Evolutionary conservation across 73 alveolate genomes (phyloP).

Genomic region (Uronychia binucleata): DNA sequence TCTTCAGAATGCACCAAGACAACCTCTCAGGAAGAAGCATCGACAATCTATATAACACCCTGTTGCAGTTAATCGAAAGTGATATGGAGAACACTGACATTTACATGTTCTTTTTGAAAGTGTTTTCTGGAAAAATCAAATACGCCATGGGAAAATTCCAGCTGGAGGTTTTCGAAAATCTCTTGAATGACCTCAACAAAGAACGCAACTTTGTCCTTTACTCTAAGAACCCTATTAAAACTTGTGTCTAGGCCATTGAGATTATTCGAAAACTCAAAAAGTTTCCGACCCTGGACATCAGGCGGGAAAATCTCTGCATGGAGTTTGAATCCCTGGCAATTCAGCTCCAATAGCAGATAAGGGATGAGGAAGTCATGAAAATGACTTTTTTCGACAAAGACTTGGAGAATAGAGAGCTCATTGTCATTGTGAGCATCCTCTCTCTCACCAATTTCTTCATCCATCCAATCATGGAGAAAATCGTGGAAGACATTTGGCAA

Average conservation of each 20-base stretch:
- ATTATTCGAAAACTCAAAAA: not conserved
- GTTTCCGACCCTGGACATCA: not conserved
- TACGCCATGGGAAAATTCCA: not conserved
- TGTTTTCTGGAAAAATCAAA: not conserved
- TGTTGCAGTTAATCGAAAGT: not conserved
- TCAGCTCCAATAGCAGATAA: not conserved
- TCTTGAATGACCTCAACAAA: not conserved
- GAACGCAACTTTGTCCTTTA: not conserved
- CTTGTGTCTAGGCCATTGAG: not conserved
- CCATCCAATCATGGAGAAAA: not conserved
- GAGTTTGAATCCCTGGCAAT: not conserved
- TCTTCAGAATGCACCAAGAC: not conserved
- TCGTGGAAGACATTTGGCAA: not conserved
- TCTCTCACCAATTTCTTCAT: not conserved
- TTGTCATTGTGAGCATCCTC: not conserved
- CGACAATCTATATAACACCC: not conserved
- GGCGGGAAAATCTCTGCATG: not conserved
- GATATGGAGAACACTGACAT: not conserved
- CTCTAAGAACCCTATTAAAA: not conserved
- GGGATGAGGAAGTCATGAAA: not conserved
- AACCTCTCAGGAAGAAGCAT: not conserved
- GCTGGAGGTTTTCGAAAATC: not conserved
- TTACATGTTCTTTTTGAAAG: not conserved
- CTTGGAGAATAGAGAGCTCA: not conserved
- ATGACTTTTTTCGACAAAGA: not conserved